Evolutionary conservation across 257 asterid species (phyloP).

Genomic region (Nicotiana obtusifolia): DNA sequence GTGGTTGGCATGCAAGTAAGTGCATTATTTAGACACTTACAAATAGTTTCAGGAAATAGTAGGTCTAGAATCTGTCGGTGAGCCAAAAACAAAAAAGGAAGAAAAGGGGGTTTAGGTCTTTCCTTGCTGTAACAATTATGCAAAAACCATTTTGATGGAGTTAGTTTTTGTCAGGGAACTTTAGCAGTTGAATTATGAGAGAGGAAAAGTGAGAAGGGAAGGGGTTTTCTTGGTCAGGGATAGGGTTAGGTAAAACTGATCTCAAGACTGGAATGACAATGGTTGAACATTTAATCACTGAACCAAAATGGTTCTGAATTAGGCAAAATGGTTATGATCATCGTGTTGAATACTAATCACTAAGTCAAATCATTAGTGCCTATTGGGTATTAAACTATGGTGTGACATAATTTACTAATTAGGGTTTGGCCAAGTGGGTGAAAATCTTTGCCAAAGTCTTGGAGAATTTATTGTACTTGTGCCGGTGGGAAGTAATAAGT

Average conservation of each 20-base stretch:
- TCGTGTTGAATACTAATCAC: background rate
- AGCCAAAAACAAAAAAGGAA: background rate
- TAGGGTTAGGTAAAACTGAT: background rate
- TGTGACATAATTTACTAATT: background rate
- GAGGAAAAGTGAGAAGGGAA: too few relatives aligned
- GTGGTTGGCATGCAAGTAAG: background rate
- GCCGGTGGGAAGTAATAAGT: background rate
- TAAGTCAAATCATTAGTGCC: background rate
- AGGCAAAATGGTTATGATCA: background rate
- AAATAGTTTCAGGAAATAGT: background rate
- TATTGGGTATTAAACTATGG: conserved; percentile 10
- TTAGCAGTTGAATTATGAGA: background rate
- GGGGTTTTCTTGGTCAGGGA: background rate
- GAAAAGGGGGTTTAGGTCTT: background rate
- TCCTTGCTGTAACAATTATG: background rate
- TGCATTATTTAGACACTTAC: background rate
- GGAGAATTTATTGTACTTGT: background rate
- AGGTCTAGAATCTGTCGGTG: conserved; percentile 37
- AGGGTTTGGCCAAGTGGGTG: background rate
- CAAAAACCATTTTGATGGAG: background rate
- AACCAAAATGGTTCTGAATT: background rate
- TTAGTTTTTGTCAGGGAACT: background rate
- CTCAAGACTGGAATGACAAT: background rate
- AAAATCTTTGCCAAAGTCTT: background rate
- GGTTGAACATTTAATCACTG: background rate